phyloP scores from a whole-genome alignment of 306 rosid species.

The Clitoria ternatea region DNA sequence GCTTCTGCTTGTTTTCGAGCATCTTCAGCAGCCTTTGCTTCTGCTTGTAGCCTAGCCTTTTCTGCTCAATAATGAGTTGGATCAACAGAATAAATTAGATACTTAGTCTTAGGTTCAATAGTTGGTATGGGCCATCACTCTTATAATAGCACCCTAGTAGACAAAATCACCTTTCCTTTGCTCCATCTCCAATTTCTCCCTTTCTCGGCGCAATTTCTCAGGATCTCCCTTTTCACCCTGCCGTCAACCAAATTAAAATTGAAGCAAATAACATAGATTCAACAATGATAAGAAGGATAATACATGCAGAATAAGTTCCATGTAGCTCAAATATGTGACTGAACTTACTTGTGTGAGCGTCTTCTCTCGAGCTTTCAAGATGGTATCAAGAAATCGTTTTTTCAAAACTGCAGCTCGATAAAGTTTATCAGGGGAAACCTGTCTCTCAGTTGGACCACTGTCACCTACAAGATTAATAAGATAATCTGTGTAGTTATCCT shows the following conservation, averaged over 20 bases:
- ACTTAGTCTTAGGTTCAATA: conserved; percentile 1
- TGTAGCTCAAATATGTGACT: conserved; percentile 15
- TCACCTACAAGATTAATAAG: conserved; percentile 45
- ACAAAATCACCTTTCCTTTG: conserved; percentile 51
- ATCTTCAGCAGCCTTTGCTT: conserved; percentile 86
- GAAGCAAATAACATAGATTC: conserved; percentile 5
- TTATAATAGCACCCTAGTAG: background rate
- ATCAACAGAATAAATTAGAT: background rate
- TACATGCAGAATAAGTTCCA: conserved; percentile 5
- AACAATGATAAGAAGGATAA: conserved; percentile 9
- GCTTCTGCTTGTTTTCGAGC: conserved; percentile 67
- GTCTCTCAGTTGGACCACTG: conserved; percentile 60
- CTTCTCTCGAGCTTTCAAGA: conserved; percentile 79
- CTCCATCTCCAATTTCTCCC: conserved; percentile 71
- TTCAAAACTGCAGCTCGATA: conserved; percentile 69
- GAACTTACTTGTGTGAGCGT: conserved; percentile 60
- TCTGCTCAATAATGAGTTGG: conserved; percentile 41
- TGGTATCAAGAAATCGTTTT: conserved; percentile 75
- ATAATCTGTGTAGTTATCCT: conserved; percentile 27
- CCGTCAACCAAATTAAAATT: conserved; percentile 30
- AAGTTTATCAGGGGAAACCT: conserved; percentile 62
- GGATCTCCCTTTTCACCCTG: conserved; percentile 86
- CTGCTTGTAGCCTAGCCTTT: conserved; percentile 78
- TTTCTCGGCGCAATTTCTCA: conserved; percentile 63
- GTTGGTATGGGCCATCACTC: background rate